A percentile compares a stretch with the other conserved stretches of the same genome.
These are phyloP conservation scores for Colletotrichum chlorophyti DNA, from an alignment of 2,329 filamentous ascomycete genomes.

Conservation along the genomic window DNA sequence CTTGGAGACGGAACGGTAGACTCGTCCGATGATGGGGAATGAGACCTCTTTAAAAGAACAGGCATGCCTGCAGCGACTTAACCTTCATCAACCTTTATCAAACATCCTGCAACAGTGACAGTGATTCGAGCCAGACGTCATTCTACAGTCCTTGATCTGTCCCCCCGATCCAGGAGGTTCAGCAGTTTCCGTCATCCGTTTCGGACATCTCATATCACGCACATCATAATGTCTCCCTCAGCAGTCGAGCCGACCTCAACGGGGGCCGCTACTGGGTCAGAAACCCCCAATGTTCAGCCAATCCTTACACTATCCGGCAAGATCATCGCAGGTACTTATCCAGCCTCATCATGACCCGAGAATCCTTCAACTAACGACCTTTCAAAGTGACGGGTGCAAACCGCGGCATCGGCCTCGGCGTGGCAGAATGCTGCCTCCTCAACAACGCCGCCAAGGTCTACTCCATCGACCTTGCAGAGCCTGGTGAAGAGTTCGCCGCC, in stretches of 20 bases:
- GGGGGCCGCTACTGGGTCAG: background rate
- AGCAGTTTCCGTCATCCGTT: too few relatives aligned
- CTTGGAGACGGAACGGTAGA: too few relatives aligned
- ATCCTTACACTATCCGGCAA: constrained; percentile 41
- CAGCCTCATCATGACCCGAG: too few relatives aligned
- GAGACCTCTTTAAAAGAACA: too few relatives aligned
- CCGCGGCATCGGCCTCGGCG: constrained; percentile 53
- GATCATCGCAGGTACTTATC: constrained; percentile 45
- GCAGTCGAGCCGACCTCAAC: background rate
- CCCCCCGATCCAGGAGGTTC: too few relatives aligned
- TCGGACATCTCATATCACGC: background rate
- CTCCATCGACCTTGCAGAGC: constrained; percentile 39
- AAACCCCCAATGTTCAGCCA: constrained; percentile 10
- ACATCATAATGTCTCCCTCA: constrained; percentile 7
- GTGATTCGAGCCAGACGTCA: too few relatives aligned
- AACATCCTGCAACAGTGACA: too few relatives aligned
- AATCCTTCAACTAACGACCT: background rate
- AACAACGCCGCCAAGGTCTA: constrained; percentile 49
- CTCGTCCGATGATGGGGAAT: background rate
- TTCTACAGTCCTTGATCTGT: too few relatives aligned
- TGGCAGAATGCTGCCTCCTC: constrained; percentile 53
- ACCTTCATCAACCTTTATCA: too few relatives aligned
- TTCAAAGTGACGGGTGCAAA: constrained; percentile 49
- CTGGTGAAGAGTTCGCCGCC: constrained; percentile 32
- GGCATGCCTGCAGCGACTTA: too few relatives aligned